A percentile compares a stretch with the other conserved stretches of the same genome.
phyloP scores from a whole-genome alignment of 208 protist species.

The Acanthamoeba quina region DNA sequence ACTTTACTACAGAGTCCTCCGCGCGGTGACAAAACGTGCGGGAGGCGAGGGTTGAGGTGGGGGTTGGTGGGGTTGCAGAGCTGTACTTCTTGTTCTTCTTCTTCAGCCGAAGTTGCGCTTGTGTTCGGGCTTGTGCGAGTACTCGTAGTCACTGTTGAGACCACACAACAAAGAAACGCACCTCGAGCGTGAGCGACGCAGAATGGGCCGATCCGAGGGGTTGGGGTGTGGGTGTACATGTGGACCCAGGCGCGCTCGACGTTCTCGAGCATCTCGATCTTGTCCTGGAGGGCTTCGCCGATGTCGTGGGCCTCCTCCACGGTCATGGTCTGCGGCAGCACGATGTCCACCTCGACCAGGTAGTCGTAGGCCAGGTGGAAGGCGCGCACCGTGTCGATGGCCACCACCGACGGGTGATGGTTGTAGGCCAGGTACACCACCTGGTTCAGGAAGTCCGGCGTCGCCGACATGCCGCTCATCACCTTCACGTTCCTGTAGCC shows the following conservation, averaged over 20 bases:
- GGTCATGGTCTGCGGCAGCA: slow-evolving; percentile 83
- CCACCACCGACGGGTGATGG: slow-evolving; percentile 79
- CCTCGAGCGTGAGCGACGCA: background rate
- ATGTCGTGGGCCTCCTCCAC: slow-evolving; percentile 87
- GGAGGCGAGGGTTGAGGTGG: no score
- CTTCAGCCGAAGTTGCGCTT: slow-evolving; percentile 33
- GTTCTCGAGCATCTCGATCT: slow-evolving; percentile 77
- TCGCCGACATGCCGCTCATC: slow-evolving; percentile 78
- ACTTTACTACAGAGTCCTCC: no score
- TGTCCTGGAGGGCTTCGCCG: slow-evolving; percentile 84
- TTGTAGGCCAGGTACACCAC: slow-evolving; percentile 82
- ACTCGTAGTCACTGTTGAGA: slow-evolving; percentile 67
- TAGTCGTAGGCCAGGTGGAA: slow-evolving; percentile 75
- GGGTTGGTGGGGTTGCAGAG: no score
- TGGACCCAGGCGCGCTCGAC: slow-evolving; percentile 83
- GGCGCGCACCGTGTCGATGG: slow-evolving; percentile 86
- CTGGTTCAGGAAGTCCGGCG: slow-evolving; percentile 78
- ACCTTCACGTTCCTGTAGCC: no score
- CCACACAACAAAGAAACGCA: background rate
- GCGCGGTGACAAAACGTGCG: no score
- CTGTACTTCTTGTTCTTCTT: background rate
- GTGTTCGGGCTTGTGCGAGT: slow-evolving; percentile 65
- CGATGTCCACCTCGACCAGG: slow-evolving; percentile 87
- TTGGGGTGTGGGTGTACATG: slow-evolving; percentile 23
- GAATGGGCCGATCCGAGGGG: background rate